phyloP scores from a whole-genome alignment of 1,139 yeast genomes.

The Wickerhamiella infanticola region DNA sequence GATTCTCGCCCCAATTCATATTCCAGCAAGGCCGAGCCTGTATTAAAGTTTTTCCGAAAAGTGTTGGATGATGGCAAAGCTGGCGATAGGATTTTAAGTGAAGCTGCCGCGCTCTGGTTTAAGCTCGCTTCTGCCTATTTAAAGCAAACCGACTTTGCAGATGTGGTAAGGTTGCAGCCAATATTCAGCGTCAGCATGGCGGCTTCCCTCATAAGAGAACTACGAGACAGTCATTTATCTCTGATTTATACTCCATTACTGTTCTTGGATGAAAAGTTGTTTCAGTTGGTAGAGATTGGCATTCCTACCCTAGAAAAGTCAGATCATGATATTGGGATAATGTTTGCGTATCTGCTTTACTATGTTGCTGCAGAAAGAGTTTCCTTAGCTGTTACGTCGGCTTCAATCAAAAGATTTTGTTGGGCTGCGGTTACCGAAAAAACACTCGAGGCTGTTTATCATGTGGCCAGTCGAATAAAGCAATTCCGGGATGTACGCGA shows the following conservation, averaged over 20 bases:
- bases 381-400: background rate
- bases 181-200: background rate
- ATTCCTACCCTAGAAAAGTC: background rate
- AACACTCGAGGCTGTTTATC: background rate
- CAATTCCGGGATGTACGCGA: constrained; percentile 1
- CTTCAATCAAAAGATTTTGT: background rate
- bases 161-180: background rate
- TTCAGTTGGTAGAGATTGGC: background rate
- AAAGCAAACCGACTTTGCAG: background rate
- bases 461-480: background rate
- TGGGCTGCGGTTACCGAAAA: background rate
- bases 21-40: background rate
- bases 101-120: background rate
- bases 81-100: background rate
- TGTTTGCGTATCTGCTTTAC: background rate
- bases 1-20: no score
- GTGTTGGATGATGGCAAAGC: background rate
- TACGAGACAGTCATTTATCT: background rate
- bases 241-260: background rate
- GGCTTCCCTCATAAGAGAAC: background rate
- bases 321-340: background rate
- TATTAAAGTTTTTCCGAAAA: background rate
- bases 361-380: background rate
- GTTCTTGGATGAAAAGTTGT: background rate
- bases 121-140: background rate